A percentile compares a stretch with the other conserved stretches of the same genome.
Evolutionary conservation across 2,329 filamentous ascomycete genomes (phyloP).

Genomic region (Mycogone perniciosa): DNA sequence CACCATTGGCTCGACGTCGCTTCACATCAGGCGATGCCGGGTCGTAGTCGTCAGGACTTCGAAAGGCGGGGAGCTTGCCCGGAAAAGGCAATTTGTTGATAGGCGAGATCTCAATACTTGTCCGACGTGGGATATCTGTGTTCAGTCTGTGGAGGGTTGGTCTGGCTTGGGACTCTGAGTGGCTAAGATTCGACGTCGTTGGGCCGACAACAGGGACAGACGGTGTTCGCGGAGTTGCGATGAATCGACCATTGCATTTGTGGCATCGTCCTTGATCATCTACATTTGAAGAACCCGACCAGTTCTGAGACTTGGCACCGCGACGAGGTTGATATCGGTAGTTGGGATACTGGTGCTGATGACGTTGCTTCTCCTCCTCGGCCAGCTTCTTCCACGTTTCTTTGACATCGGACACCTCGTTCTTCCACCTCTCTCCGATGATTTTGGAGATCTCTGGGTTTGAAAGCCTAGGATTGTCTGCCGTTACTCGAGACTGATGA

Average conservation of each 20-base stretch:
- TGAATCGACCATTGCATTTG: slow-evolving; percentile 65
- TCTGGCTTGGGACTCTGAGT: slow-evolving; percentile 17
- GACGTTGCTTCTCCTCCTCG: slow-evolving; percentile 86
- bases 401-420: slow-evolving; percentile 67
- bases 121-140: slow-evolving; percentile 20
- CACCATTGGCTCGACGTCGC: slow-evolving; percentile 52
- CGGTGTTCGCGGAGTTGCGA: slow-evolving; percentile 53
- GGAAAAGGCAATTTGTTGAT: slow-evolving; percentile 18
- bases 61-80: slow-evolving; percentile 18
- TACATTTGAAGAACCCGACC: slow-evolving; percentile 29
- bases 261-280: slow-evolving; percentile 55
- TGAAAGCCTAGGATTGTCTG: slow-evolving; percentile 77
- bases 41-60: slow-evolving; percentile 33
- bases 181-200: slow-evolving; percentile 23
- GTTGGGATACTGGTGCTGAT: slow-evolving; percentile 83
- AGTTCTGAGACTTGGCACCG: slow-evolving; percentile 32
- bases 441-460: slow-evolving; percentile 98
- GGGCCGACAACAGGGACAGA: slow-evolving; percentile 39
- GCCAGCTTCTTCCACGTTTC: slow-evolving; percentile 83
- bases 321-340: slow-evolving; percentile 90
- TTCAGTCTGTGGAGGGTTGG: slow-evolving; percentile 19
- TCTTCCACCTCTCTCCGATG: slow-evolving; percentile 87
- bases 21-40: slow-evolving; percentile 48
- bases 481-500: slow-evolving; percentile 75
- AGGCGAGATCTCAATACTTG: slow-evolving; percentile 23